Evolutionary conservation across 2,329 filamentous ascomycete species (phyloP), one percentile per base, ranked within the genome.

Genomic region (Scedosporium boydii): DNA sequence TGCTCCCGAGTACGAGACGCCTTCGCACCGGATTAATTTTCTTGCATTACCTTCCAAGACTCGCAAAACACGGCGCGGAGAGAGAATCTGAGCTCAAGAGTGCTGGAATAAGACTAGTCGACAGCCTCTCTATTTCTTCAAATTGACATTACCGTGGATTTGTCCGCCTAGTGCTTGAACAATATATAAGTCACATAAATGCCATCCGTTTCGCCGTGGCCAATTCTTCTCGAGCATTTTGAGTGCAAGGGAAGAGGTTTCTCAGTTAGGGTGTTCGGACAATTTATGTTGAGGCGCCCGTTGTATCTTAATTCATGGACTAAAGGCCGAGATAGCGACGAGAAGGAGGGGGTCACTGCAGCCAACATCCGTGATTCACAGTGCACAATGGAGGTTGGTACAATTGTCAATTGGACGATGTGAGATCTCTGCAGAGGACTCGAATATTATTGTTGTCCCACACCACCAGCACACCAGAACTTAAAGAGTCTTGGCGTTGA

Each of bases 261-360:
- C 27, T 34, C 9, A 48, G 42, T 27, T n/a, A 23, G n/a, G 42
- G 55, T 58, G 61, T 62, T 62, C 62, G 63, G 65, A 64, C 59
- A 60, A 62, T 48, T 64, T 64, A 61, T 59, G 58, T 44, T 61
- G 59, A 41, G 60, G 65, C 63, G 65, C 60, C 62, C 63, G 64
- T 42, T 46, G 59, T 23, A 9, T 62, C 64, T 64, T 67, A 66
- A 59, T 63, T 51, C 51, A 65, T 60, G 53, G 63, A 59, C 64
- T 65, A 65, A 67, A 61, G 60, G 62, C 67, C 67, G 64, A 67
- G 64, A 68, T 66, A 67, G 63, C 63, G 60, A 67, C 67, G 65
- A 66, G 63, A 65, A 61, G 65, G 51, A 58, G 53, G 60, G 59
- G 60, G 46, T 56, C 59, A 61, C 59, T 21, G 34, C 59, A 61